These are phyloP conservation scores for Bipolaris bicolor DNA, from an alignment of 2,329 filamentous ascomycete species.

Conservation along the genomic window DNA sequence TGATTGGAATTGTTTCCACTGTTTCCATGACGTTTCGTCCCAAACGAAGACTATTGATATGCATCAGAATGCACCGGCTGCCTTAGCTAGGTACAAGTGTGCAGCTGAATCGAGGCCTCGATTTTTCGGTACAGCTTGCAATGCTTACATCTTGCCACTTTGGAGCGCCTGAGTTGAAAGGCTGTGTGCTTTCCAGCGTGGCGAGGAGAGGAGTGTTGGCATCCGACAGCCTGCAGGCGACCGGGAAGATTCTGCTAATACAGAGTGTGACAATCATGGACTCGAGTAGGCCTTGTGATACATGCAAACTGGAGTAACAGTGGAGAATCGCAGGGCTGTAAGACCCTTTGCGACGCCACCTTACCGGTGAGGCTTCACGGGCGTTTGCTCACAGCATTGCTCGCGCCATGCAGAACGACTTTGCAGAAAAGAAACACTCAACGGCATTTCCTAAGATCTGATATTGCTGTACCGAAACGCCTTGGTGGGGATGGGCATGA, in stretches of 20 bases:
- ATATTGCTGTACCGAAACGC: conserved; percentile 7
- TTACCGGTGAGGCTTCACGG: not conserved
- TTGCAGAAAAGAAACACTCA: conserved; percentile 18
- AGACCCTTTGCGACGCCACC: not conserved
- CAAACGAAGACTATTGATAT: conserved; percentile 16
- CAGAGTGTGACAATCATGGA: not conserved
- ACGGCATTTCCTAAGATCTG: conserved; percentile 15
- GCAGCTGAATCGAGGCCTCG: not conserved
- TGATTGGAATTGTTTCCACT: not conserved
- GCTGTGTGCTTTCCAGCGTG: not conserved
- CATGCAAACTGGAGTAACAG: not conserved
- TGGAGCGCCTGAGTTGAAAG: not conserved
- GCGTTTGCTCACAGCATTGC: not conserved
- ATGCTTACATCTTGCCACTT: not conserved
- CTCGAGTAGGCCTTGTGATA: too few relatives aligned
- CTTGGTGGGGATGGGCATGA: conserved; percentile 9
- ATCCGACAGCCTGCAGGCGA: not conserved
- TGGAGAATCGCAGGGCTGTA: not conserved
- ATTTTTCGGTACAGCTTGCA: not conserved
- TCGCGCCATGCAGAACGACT: conserved; percentile 1
- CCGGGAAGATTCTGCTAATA: not conserved
- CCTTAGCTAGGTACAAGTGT: conserved; percentile 5
- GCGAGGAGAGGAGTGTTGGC: not conserved
- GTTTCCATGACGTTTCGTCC: conserved; percentile 15
- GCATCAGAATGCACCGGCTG: conserved; percentile 13